A percentile compares a stretch with the other conserved stretches of the same genome.
Conservation (phyloP, 1,284 basidiomycete genomes). For the Rhodotorula sp. region DNA sequence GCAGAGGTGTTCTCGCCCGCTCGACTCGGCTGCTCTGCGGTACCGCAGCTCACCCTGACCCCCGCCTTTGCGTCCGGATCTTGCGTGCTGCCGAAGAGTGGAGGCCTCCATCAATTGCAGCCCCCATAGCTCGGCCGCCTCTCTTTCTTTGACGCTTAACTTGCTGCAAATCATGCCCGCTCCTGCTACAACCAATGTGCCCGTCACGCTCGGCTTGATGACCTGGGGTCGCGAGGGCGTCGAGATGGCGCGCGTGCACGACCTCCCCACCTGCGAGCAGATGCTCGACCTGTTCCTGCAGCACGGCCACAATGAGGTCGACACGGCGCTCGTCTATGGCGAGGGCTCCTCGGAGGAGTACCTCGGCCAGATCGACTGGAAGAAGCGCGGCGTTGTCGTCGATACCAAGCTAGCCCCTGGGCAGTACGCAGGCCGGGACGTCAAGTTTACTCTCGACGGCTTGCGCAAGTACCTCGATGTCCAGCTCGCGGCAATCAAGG, state of each 20-base stretch:
- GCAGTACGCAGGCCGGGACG: constrained; percentile 46
- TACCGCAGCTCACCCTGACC: no score
- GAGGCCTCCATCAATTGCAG: no score
- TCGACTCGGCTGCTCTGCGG: no score
- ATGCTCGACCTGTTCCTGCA: constrained; percentile 63
- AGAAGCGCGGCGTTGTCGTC: constrained; percentile 39
- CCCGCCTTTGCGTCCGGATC: no score
- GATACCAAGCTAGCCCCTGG: constrained; percentile 55
- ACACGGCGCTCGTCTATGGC: constrained; percentile 60
- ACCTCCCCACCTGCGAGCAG: constrained; percentile 15
- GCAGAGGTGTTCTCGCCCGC: no score
- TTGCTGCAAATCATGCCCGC: neutral
- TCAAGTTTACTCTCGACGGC: constrained; percentile 5
- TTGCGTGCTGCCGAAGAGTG: no score
- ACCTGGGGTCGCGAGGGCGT: constrained; percentile 31
- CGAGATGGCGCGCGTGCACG: constrained; percentile 13
- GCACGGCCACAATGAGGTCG: constrained; percentile 62
- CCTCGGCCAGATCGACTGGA: constrained; percentile 38
- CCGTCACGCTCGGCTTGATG: constrained; percentile 27
- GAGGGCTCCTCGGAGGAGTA: constrained; percentile 48
- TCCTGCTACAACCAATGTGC: neutral
- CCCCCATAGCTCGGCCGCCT: no score
- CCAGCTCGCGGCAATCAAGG: constrained; percentile 50
- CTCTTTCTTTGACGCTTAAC: neutral
- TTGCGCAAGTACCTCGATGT: constrained; percentile 42